Base-by-base conservation (phyloP, 2,329 filamentous ascomycete genomes). In the Knufia fluminis region DNA sequence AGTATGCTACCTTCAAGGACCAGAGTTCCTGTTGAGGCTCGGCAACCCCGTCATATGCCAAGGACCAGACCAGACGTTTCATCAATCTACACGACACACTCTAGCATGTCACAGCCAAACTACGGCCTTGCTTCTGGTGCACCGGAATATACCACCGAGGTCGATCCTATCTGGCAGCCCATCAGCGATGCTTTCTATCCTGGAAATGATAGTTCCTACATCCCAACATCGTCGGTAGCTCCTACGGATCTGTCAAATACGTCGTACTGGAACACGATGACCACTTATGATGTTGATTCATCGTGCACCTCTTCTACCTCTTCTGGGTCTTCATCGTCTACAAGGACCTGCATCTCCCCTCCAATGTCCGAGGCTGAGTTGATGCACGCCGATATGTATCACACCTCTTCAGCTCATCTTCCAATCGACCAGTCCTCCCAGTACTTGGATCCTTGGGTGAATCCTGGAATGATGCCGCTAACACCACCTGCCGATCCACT, bases 341-440 rank as follows among this genome's bases (percentile, higher is more conserved):
- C 33, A 14, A 36, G n/a, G 33, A 36, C 33, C n/a, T 36, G 7
- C 16, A 36, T 48, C 12, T 48, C 45, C 12, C 45, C 45, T 16
- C 45, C 45, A 28, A 39, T 48, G 45, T 43, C 39, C 10, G 46
- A 35, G 33, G 46, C 38, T 23, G 36, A 49, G 14, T 43, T 49
- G 3, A 7, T 35, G n/a, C 38, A 38, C 8, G 10, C 24, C 23
- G 24, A 43, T 12, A 9, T 26, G 24, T 49, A 33, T 22, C 35
- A 42, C 3, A 39, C 16, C 8, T 14, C 32, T 14, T 9, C 17
- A 4, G 35, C 19, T 35, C 22, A 44, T 14, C 31, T 33, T 8
- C 19, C n/a, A 17, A 43, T 42, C n/a, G 32, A 32, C 24, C 39
- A 35, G 17, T 36, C 17, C 19, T 42, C 46, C 23, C 23, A 20